Evolutionary conservation across 495 filamentous ascomycete species (phyloP), one percentile per base, ranked within the genome.

Genomic region (Talaromyces thailandensis): DNA sequence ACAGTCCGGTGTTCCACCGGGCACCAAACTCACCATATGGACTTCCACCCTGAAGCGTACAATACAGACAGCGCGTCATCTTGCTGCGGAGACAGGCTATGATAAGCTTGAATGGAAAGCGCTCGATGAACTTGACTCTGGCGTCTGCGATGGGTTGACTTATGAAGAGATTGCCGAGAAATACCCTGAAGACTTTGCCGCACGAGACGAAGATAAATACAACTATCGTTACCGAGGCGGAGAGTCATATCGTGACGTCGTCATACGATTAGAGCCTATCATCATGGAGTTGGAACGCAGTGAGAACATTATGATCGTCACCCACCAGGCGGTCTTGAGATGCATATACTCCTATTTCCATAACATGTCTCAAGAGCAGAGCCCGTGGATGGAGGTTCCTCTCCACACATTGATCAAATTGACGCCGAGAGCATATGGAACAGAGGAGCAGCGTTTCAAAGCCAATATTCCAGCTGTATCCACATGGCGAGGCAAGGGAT

Each of bases 331-430:
- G 3, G 93, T 98, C 24, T 79, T 98, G 61, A 85, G 94, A 58
- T 98, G 94, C 76, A 97, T 98, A 65, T 98, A 98, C 70, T 88
- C 94, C 7, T 98, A 98, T 71, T 98, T 97, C 74, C 96, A 97
- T 88, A 95, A 97, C 66, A 87, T 93, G 52, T 87, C 89, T 23
- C 93, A 97, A 74, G 91, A 94, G 68, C 81, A 88, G 70, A 91
- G 87, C 60, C 94, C 94, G n/a, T 98, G 94, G 94, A 95, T 98
- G 86, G 91, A 90, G 65, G 90, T 93, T 4, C 94, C 94, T 4
- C 82, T 98, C 51, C 94, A 98, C 73, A 96, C 91, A 9, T 76
- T 98, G 28, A 97, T 98, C 73, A 96, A 96, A 76, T 80, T 98
- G 56, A 98, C 94, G 14, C 94, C 94, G 6, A 84, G 88, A 51